phyloP scores from a whole-genome alignment of 1,139 yeast genomes.

The Suhomyces choctaworum region DNA sequence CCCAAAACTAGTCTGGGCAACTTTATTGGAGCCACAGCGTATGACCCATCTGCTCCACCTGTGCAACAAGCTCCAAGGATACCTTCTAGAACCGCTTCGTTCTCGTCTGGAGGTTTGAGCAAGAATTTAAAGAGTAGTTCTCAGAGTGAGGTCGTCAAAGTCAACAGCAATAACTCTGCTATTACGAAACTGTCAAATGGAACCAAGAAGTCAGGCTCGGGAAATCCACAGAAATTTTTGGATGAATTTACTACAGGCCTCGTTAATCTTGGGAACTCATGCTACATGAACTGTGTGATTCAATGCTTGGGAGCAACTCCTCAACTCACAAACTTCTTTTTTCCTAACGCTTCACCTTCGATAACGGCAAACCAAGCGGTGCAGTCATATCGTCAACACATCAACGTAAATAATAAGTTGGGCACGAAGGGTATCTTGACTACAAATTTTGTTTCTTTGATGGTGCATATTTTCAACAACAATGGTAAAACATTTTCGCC shows the following conservation, averaged over 20 bases:
- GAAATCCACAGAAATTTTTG: conserved; percentile 24
- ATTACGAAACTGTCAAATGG: neutral
- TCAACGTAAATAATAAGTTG: conserved; percentile 70
- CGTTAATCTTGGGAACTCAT: conserved; percentile 83
- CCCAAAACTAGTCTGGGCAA: neutral
- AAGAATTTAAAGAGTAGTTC: neutral
- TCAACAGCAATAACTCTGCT: neutral
- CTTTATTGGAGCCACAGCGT: conserved; percentile 4
- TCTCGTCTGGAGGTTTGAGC: conserved; percentile 1
- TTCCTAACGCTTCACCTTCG: conserved; percentile 24
- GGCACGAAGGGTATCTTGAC: conserved; percentile 88
- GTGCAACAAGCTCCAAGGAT: conserved; percentile 17
- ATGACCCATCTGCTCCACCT: conserved; percentile 11
- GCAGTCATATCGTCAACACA: conserved; percentile 62
- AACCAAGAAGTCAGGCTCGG: neutral
- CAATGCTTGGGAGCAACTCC: conserved; percentile 69
- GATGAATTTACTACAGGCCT: conserved; percentile 57
- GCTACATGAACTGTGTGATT: conserved; percentile 88
- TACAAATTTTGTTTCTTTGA: conserved; percentile 64
- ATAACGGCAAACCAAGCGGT: conserved; percentile 17
- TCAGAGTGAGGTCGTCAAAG: neutral
- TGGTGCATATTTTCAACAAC: conserved; percentile 58
- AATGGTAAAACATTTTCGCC: conserved; percentile 55
- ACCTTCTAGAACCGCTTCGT: conserved; percentile 3
- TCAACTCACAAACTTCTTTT: conserved; percentile 44